Percentiles rank a stretch among this genome's conserved stretches.
These are phyloP conservation scores for Cotoneaster glaucophyllus DNA, from an alignment of 306 rosid genomes.

Conservation along the genomic window DNA sequence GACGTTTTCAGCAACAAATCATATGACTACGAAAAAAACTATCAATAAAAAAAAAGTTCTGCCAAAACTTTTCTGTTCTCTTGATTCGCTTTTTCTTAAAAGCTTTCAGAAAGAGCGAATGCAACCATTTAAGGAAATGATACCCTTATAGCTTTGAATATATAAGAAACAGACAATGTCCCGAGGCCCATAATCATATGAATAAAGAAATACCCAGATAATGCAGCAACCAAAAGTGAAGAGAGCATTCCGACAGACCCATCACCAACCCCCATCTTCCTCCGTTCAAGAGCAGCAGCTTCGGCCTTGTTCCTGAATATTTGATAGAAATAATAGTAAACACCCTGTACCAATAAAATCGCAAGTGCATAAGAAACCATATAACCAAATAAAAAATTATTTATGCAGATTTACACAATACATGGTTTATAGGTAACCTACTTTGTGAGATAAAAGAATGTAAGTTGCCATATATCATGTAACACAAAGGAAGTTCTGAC, in stretches of 20 bases:
- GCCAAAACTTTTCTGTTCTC: neutral
- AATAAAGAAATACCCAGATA: slow-evolving; percentile 59
- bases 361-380: slow-evolving; percentile 36
- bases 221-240: slow-evolving; percentile 88
- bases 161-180: neutral
- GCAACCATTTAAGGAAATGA: neutral
- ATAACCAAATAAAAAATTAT: slow-evolving; percentile 24
- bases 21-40: neutral
- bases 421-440: neutral
- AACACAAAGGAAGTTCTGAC: neutral
- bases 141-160: neutral
- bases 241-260: slow-evolving; percentile 92
- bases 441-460: neutral
- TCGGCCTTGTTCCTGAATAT: slow-evolving; percentile 94
- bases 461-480: neutral
- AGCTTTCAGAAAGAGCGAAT: neutral
- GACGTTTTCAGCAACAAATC: slow-evolving; percentile 8
- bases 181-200: neutral
- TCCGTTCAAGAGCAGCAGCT: slow-evolving; percentile 50
- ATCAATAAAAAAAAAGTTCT: neutral
- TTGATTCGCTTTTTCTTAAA: neutral
- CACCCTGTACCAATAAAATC: slow-evolving; percentile 82
- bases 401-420: neutral
- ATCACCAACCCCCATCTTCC: slow-evolving; percentile 67
- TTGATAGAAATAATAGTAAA: slow-evolving; percentile 99